Base-by-base conservation (phyloP, 768 basidiomycete species). In the Trametes coccinea region DNA sequence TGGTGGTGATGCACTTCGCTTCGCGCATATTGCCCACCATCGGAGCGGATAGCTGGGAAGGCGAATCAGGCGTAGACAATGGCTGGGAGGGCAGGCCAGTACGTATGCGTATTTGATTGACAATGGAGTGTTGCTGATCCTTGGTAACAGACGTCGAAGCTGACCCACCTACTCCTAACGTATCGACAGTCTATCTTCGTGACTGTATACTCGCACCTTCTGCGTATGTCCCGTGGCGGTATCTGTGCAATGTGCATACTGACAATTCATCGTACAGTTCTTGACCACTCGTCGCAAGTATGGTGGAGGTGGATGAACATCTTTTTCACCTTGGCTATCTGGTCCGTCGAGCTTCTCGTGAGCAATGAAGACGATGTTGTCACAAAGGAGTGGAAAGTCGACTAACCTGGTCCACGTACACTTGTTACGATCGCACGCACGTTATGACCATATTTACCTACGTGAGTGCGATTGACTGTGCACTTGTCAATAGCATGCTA, bases 261-360 rank as follows among this genome's bases (percentile, higher is more conserved):
- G 27, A 49, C 4, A 17, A 4, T 1, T 22, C 14, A 9, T 31
- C n/a, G 14, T 45, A 11, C 47, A 67, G 92, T 94, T 47, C 78
- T 94, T 55, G 92, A 94, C 68, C 89, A 91, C 69, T 89, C 92
- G 17, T 91, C 90, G n/a, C 92, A 93, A 70, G 84, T 93, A 51
- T 94, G 92, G 92, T 93, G 92, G 89, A 83, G 92, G 63, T 93
- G 92, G 92, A 87, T 88, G 79, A 91, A 92, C 70, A 87, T 94
- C 37, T 91, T 93, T 77, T 89, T 93, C 74, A 93, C 90, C 4
- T 80, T 94, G 31, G 78, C 87, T 29, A 82, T 93, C 44, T 94
- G 93, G 92, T 85, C 88, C 10, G 77, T 93, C 27, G 92, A 93
- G 73, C 80, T 93, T 49, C 72, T 90, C 33, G 90, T 94, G 57